Conservation (phyloP, 257 asterid genomes). For the Haberlea rhodopensis region DNA sequence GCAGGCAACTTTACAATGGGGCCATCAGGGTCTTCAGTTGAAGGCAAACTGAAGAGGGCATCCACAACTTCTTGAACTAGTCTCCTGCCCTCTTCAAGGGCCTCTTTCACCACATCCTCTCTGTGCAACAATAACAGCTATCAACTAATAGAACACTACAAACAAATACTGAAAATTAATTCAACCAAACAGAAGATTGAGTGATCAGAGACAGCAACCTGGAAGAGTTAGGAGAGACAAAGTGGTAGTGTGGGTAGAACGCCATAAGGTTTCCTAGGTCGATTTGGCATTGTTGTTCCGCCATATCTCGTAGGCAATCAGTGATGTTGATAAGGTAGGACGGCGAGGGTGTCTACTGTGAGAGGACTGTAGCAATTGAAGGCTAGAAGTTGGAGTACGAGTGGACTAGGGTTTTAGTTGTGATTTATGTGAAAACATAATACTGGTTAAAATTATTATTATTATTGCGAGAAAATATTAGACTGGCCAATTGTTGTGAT, state of each 20-base stretch:
- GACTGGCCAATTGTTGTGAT: too few species aligned
- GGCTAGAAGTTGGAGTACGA: not conserved
- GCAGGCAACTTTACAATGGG: slow-evolving; percentile 79
- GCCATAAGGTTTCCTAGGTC: slow-evolving; percentile 87
- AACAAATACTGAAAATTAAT: not conserved
- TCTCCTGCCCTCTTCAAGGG: slow-evolving; percentile 64
- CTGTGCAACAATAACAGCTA: slow-evolving; percentile 31
- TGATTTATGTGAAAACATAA: not conserved
- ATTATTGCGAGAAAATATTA: too few species aligned
- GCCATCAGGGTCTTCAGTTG: slow-evolving; percentile 69
- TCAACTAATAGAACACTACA: not conserved
- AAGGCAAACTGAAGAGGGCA: slow-evolving; percentile 71
- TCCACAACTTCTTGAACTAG: slow-evolving; percentile 83
- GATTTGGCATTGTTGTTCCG: slow-evolving; percentile 46
- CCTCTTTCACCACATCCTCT: slow-evolving; percentile 65
- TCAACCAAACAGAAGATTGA: not conserved
- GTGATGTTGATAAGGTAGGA: not conserved
- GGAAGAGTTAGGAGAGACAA: slow-evolving; percentile 55
- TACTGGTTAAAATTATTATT: too few species aligned
- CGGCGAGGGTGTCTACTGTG: not conserved
- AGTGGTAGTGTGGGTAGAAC: slow-evolving; percentile 49
- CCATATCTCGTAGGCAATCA: slow-evolving; percentile 26
- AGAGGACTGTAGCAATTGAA: not conserved
- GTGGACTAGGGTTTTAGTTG: not conserved
- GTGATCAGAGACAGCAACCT: slow-evolving; percentile 38